These are phyloP conservation scores for Penicillium roqueforti DNA, from an alignment of 495 filamentous ascomycete species.

Conservation along the genomic window DNA sequence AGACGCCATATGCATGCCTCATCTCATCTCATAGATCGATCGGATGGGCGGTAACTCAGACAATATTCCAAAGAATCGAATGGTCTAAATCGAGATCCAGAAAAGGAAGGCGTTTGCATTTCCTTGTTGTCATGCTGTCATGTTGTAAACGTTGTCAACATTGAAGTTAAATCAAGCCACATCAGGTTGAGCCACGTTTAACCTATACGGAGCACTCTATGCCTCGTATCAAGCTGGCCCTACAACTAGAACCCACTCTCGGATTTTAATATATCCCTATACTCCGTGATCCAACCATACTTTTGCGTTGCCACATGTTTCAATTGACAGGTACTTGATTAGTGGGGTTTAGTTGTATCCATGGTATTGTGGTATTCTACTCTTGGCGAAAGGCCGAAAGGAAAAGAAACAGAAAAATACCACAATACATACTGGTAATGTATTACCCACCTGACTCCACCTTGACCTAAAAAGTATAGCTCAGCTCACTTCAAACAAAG, in stretches of 20 bases:
- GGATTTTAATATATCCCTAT: not conserved
- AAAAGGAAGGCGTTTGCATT: not conserved
- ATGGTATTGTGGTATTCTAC: not conserved
- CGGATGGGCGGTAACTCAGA: slow-evolving; percentile 5
- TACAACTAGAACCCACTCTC: no score
- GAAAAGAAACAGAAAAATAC: slow-evolving; percentile 14
- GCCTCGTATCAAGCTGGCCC: slow-evolving; percentile 1
- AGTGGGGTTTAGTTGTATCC: not conserved
- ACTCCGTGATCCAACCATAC: not conserved
- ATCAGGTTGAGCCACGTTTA: not conserved
- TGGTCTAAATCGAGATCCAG: not conserved
- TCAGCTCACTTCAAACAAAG: not conserved
- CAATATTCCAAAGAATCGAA: not conserved
- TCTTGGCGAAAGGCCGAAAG: not conserved
- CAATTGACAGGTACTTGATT: slow-evolving; percentile 1
- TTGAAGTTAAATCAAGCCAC: not conserved
- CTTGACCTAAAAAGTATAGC: not conserved
- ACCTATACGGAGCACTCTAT: not conserved
- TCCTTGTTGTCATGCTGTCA: not conserved
- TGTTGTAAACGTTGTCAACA: not conserved
- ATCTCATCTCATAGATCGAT: slow-evolving; percentile 5
- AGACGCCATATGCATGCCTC: slow-evolving; percentile 1
- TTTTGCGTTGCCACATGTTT: slow-evolving; percentile 1
- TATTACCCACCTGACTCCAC: slow-evolving; percentile 1
- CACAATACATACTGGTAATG: not conserved